Conservation (phyloP, 1,284 basidiomycete genomes). For the Irpex sp. region DNA sequence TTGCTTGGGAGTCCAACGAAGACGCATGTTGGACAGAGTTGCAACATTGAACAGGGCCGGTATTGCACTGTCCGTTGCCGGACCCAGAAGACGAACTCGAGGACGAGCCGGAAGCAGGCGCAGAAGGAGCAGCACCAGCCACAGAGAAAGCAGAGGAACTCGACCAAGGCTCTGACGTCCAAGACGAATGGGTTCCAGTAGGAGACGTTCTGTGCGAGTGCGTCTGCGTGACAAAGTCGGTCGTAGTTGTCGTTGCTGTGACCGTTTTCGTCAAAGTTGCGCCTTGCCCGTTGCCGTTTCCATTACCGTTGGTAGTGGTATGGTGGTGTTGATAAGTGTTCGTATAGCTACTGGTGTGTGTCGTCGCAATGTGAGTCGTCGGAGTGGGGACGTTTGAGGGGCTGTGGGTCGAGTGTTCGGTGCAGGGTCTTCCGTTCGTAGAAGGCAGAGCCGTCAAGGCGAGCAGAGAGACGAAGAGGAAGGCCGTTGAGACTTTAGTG, state of each 20-base stretch:
- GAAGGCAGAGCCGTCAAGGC: neutral
- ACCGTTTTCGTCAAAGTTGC: neutral
- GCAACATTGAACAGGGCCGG: constrained; percentile 27
- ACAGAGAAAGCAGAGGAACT: neutral
- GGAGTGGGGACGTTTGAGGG: neutral
- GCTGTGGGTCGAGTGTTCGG: neutral
- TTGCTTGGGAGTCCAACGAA: constrained; percentile 12
- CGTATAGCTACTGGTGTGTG: neutral
- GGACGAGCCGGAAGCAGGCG: neutral
- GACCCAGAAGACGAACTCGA: neutral
- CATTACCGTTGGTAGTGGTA: neutral
- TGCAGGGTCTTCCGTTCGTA: neutral
- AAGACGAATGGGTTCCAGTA: neutral
- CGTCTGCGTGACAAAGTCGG: neutral
- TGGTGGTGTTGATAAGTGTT: constrained; percentile 2
- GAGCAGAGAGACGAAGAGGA: neutral
- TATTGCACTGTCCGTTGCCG: constrained; percentile 19
- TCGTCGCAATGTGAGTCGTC: neutral
- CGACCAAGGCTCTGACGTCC: neutral
- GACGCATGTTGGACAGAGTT: constrained; percentile 20
- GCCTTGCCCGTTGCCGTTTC: neutral
- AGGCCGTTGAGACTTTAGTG: neutral
- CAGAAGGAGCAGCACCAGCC: neutral
- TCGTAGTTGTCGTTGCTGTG: neutral
- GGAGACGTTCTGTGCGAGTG: neutral